Evolutionary conservation across 805 yeast species (phyloP).

Genomic region (Candida vartiovaarae): DNA sequence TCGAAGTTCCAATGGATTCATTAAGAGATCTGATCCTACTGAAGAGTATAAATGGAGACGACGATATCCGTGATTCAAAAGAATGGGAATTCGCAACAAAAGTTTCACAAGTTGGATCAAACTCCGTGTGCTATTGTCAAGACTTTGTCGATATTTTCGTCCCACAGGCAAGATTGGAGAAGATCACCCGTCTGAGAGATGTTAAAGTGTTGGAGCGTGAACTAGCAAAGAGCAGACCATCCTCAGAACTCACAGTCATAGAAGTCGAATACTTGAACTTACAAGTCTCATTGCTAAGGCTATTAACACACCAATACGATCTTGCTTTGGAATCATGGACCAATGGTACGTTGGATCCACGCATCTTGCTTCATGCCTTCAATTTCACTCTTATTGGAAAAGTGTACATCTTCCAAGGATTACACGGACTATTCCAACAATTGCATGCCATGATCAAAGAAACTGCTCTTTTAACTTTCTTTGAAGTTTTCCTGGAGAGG

Average conservation of each 20-base stretch:
- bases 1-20: slow-evolving; percentile 2
- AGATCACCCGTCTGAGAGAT: slow-evolving; percentile 4
- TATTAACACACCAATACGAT: slow-evolving; percentile 14
- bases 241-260: slow-evolving; percentile 30
- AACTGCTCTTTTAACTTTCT: slow-evolving; percentile 15
- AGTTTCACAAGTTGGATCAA: slow-evolving; percentile 11
- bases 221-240: slow-evolving; percentile 22
- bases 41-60: slow-evolving; percentile 7
- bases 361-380: slow-evolving; percentile 16
- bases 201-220: slow-evolving; percentile 16
- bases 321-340: slow-evolving; percentile 26
- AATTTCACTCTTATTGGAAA: slow-evolving; percentile 13
- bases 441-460: slow-evolving; percentile 11
- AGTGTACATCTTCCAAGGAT: slow-evolving; percentile 17
- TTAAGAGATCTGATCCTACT: slow-evolving; percentile 13
- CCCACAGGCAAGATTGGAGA: slow-evolving; percentile 19
- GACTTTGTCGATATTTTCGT: slow-evolving; percentile 10
- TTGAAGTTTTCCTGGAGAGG: slow-evolving; percentile 15
- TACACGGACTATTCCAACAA: slow-evolving; percentile 8
- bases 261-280: slow-evolving; percentile 33
- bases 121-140: slow-evolving; percentile 5
- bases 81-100: slow-evolving; percentile 16
- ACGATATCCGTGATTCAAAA: slow-evolving; percentile 4
- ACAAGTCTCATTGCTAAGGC: slow-evolving; percentile 27
- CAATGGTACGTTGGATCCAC: slow-evolving; percentile 24